Evolutionary conservation across 139 green algal genomes (phyloP).

Genomic region (Raphidocelis subcapitata): DNA sequence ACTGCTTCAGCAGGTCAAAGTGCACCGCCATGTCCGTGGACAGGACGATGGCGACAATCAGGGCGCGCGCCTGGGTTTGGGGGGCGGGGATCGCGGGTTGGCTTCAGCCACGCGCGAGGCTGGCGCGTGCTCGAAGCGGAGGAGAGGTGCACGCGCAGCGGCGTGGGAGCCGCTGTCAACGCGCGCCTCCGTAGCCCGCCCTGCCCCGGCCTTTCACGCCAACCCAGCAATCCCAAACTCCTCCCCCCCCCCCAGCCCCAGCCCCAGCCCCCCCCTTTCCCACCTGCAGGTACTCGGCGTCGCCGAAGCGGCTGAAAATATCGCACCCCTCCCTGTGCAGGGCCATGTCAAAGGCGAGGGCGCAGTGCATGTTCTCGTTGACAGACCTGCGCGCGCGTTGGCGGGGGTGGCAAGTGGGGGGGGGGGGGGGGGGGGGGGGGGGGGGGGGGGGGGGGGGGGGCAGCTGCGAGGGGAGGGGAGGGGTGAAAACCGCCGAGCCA

Average conservation of each 20-base stretch:
- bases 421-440: too few species aligned
- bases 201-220: too few species aligned
- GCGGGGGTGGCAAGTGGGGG: too few species aligned
- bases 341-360: slow-evolving; percentile 48
- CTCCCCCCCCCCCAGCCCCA: too few species aligned
- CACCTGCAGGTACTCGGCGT: slow-evolving; percentile 26
- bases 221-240: too few species aligned
- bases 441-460: too few species aligned
- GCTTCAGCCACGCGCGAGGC: background rate
- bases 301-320: slow-evolving; percentile 23
- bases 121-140: too few species aligned
- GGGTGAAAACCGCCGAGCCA: too few species aligned
- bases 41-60: slow-evolving; percentile 63
- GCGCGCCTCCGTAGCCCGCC: too few species aligned
- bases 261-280: background rate
- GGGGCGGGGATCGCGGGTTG: background rate
- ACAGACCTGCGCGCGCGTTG: slow-evolving; percentile 20
- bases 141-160: too few species aligned
- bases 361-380: slow-evolving; percentile 64
- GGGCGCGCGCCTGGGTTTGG: slow-evolving; percentile 42
- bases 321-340: slow-evolving; percentile 27
- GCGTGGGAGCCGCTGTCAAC: too few species aligned
- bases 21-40: slow-evolving; percentile 72
- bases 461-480: too few species aligned
- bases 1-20: slow-evolving; percentile 58